A percentile compares a stretch with the other conserved stretches of the same genome.
These are phyloP conservation scores for Tolypocladium guangdongense DNA, from an alignment of 2,329 filamentous ascomycete species.

Conservation along the genomic window DNA sequence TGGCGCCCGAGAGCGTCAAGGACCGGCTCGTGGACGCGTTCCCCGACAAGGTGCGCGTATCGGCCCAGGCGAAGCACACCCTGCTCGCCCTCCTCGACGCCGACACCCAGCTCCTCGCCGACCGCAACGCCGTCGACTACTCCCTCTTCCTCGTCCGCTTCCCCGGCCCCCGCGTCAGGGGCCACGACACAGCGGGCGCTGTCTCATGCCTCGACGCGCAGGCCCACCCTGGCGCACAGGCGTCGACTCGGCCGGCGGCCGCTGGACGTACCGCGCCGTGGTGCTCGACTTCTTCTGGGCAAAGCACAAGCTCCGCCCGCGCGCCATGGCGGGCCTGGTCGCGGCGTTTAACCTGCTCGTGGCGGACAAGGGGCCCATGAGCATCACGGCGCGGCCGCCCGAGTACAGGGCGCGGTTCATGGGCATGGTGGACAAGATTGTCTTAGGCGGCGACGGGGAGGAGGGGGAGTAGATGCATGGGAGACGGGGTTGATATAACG, in stretches of 20 bases:
- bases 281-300: slow-evolving; percentile 73
- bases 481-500: background rate
- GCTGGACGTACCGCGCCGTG: slow-evolving; percentile 56
- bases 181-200: background rate
- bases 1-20: slow-evolving; percentile 55
- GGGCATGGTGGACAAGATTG: slow-evolving; percentile 34
- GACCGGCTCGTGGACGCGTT: slow-evolving; percentile 57
- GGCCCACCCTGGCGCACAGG: slow-evolving; percentile 46
- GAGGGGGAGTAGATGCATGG: slow-evolving; percentile 4
- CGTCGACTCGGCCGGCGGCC: slow-evolving; percentile 47
- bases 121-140: slow-evolving; percentile 61
- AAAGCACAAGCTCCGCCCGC: slow-evolving; percentile 57
- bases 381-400: slow-evolving; percentile 56
- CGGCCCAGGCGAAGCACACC: slow-evolving; percentile 39
- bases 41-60: slow-evolving; percentile 51
- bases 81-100: slow-evolving; percentile 43
- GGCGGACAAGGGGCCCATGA: slow-evolving; percentile 58
- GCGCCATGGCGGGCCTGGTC: slow-evolving; percentile 54
- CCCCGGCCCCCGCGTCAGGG: slow-evolving; percentile 5
- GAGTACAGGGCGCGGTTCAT: slow-evolving; percentile 52
- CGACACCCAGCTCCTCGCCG: slow-evolving; percentile 53
- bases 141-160: slow-evolving; percentile 58
- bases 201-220: slow-evolving; percentile 9
- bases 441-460: slow-evolving; percentile 8
- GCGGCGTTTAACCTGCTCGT: slow-evolving; percentile 48